Evolutionary conservation across 106 monocot species (phyloP).

Genomic region (Dendrobium huoshanense): DNA sequence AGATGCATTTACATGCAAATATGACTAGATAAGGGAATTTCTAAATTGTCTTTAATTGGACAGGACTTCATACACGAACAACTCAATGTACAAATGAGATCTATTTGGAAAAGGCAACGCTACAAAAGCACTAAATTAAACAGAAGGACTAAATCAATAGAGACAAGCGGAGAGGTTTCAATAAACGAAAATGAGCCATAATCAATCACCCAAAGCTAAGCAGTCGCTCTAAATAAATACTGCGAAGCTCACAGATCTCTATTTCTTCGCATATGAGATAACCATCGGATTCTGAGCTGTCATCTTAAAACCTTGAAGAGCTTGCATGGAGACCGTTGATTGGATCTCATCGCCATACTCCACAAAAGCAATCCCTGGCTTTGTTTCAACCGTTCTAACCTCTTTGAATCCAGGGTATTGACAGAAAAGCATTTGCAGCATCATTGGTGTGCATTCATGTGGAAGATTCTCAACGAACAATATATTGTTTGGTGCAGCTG

Average conservation of each 20-base stretch:
- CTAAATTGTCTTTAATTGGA: no score
- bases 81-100: no score
- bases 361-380: slow-evolving; percentile 92
- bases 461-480: slow-evolving; percentile 90
- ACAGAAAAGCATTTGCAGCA: slow-evolving; percentile 93
- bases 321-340: slow-evolving; percentile 64
- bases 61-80: no score
- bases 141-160: no score
- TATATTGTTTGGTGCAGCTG: slow-evolving; percentile 80
- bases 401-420: slow-evolving; percentile 95
- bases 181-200: no score
- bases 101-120: no score
- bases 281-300: slow-evolving; percentile 78
- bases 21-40: no score
- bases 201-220: no score
- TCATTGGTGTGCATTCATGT: slow-evolving; percentile 78
- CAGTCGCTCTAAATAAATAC: not conserved
- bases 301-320: slow-evolving; percentile 79
- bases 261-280: slow-evolving; percentile 91
- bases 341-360: slow-evolving; percentile 94
- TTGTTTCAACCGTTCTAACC: slow-evolving; percentile 86
- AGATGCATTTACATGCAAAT: no score
- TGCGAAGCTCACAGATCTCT: slow-evolving; percentile 3
- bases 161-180: no score
- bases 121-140: no score